phyloP scores from a whole-genome alignment of 2,329 filamentous ascomycete species.

The Xylariaceae sp. region DNA sequence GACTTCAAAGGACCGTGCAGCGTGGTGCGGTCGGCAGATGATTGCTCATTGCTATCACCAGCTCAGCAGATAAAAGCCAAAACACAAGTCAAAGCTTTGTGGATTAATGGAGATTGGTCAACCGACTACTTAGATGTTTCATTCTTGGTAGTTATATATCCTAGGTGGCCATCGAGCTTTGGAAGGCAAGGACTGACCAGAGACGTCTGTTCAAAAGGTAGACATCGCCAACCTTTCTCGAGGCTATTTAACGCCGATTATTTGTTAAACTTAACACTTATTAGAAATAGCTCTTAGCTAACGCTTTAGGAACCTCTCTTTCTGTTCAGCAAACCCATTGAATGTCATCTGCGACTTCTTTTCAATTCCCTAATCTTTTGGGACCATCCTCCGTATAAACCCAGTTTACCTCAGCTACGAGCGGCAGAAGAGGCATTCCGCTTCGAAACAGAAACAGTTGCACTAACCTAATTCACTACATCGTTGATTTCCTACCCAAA shows the following conservation, averaged over 20 bases:
- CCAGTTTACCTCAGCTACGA: not conserved
- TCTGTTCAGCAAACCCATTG: too few relatives aligned
- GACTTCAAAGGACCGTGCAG: not conserved
- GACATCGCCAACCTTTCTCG: too few relatives aligned
- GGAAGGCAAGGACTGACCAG: not conserved
- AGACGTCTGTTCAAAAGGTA: not conserved
- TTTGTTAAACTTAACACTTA: too few relatives aligned
- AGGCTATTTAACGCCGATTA: too few relatives aligned
- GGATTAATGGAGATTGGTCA: not conserved
- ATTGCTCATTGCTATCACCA: conserved; percentile 7
- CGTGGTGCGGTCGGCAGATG: not conserved
- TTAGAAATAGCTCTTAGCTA: too few relatives aligned
- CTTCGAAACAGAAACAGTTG: not conserved
- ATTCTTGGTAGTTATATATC: not conserved
- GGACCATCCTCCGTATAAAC: too few relatives aligned
- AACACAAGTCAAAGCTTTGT: not conserved
- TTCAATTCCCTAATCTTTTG: too few relatives aligned
- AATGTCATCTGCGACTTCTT: not conserved
- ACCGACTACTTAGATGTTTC: not conserved
- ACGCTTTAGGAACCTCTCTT: too few relatives aligned
- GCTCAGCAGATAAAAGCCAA: not conserved
- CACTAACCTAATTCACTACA: not conserved
- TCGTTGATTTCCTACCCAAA: not conserved
- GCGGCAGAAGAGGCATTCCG: not conserved
- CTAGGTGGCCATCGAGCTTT: not conserved